These are phyloP conservation scores for Phlyctochytrium planicorne DNA, from an alignment of 192 early-diverging fungal genomes.

Conservation along the genomic window DNA sequence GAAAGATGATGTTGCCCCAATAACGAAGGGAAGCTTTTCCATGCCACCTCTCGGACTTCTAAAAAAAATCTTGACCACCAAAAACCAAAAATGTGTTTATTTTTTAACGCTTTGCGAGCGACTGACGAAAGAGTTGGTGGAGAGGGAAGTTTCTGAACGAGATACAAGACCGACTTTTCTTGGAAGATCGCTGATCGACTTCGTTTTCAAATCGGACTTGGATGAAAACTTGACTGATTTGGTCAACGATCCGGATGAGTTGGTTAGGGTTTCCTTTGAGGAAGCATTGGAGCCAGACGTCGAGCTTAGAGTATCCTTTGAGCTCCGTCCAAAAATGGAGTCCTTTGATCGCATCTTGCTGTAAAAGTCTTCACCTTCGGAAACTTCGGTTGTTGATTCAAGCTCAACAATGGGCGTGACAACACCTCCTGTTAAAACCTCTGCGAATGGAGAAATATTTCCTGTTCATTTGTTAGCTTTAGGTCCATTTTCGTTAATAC, in stretches of 20 bases:
- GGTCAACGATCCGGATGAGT: background rate
- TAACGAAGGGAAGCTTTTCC: slow-evolving; percentile 13
- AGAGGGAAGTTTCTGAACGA: background rate
- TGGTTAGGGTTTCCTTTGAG: background rate
- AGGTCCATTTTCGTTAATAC: slow-evolving; percentile 12
- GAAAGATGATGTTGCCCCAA: slow-evolving; percentile 20
- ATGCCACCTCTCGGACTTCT: background rate
- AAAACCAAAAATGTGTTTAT: too few relatives aligned
- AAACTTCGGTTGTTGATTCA: slow-evolving; percentile 4
- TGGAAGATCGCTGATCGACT: background rate
- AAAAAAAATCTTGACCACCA: background rate
- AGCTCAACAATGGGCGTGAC: slow-evolving; percentile 6
- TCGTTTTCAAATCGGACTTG: background rate
- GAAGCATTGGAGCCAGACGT: background rate
- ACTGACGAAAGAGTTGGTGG: background rate
- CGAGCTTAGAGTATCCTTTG: background rate
- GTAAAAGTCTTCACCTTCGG: slow-evolving; percentile 4
- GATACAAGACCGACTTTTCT: background rate
- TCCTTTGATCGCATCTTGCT: background rate
- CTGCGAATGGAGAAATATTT: slow-evolving; percentile 16
- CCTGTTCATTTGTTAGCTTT: slow-evolving; percentile 2
- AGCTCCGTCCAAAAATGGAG: background rate
- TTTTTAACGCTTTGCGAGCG: background rate
- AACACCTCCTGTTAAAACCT: slow-evolving; percentile 5
- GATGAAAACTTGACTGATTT: background rate